Evolutionary conservation across 441 rosid species (phyloP), one percentile per base, ranked within the genome.

Genomic region (Rhodomyrtus psidioides): DNA sequence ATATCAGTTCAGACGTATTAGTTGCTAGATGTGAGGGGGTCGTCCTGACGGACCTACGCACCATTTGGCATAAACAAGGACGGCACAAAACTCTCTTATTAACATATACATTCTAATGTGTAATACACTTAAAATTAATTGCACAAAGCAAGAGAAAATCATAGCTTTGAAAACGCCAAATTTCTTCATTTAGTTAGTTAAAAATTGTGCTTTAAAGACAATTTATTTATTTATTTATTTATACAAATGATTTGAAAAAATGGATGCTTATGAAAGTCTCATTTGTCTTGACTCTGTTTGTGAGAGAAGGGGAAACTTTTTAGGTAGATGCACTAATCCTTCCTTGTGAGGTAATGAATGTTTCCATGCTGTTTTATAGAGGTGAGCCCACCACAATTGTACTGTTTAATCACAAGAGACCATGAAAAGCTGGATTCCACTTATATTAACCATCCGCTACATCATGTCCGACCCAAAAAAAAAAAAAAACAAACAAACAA

Each of bases 21-120:
- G 49, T 26, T 39, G n/a, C 15, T 19, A 34, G 15, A 26, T 19
- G n/a, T 0, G 5, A n/a, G 4, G 28, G 60, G 16, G 0, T 15
- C 1, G 4, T 57, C 28, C 6, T 12, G 7, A 3, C 15, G 0
- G 6, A 9, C 6, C 6, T 34, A 5, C 4, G 15, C 1, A 3
- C 4, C 23, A 5, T 7, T 70, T 1, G 0, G 15, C 9, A 0
- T 70, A 39, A 19, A 13, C 34, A 34, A 70, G 15, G 49, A 12
- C 0, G 9, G 16, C 0, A 1, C 3, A 16, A 21, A 7, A 12
- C 23, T 21, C 8, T 23, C 15, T 70, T 19, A 54, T 54, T 54
- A 1, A 1, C 6, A 39, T 65, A 55, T 55, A 55, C 9, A 55
- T 8, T 7, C 4, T 4, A 55, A 21, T 9, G 26, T 2, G 3